Conservation (phyloP, 345 rosid species). For the Eutrema japonicum region DNA sequence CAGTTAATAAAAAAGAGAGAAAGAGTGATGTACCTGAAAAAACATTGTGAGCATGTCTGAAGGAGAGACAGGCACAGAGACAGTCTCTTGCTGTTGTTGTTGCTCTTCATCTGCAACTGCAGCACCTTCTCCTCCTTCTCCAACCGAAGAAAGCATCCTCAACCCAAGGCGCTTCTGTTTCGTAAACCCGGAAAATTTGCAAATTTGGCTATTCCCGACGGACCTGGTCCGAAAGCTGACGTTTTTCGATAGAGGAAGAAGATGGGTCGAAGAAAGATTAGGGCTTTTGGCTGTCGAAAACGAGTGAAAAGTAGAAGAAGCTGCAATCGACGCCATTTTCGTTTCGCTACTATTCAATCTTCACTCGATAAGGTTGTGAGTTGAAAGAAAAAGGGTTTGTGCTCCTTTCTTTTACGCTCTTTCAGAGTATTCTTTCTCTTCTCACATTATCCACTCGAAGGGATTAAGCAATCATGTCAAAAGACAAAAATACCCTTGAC, state of each 20-base stretch:
- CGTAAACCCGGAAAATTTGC: slow-evolving; percentile 42
- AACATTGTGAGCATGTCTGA: slow-evolving; percentile 87
- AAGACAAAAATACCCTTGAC: slow-evolving; percentile 29
- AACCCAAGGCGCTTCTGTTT: slow-evolving; percentile 33
- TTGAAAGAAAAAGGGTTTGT: not conserved
- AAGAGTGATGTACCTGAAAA: slow-evolving; percentile 60
- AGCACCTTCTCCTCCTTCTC: slow-evolving; percentile 54
- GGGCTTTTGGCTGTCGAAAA: slow-evolving; percentile 30
- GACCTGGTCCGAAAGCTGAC: slow-evolving; percentile 44
- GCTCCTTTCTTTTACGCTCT: not conserved
- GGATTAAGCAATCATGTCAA: not conserved
- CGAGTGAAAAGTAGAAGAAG: slow-evolving; percentile 46
- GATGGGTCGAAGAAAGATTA: slow-evolving; percentile 40
- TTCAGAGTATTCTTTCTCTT: not conserved
- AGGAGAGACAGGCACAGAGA: slow-evolving; percentile 86
- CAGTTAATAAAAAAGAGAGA: not conserved
- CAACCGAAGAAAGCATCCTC: slow-evolving; percentile 53
- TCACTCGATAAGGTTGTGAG: slow-evolving; percentile 36
- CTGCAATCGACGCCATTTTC: slow-evolving; percentile 55
- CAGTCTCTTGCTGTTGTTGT: slow-evolving; percentile 55
- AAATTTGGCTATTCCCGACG: slow-evolving; percentile 13
- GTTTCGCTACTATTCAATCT: slow-evolving; percentile 15
- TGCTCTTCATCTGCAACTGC: slow-evolving; percentile 50
- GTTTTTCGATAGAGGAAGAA: slow-evolving; percentile 30
- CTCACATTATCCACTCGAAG: slow-evolving; percentile 35